Percentiles rank a stretch among this genome's conserved stretches.
These are phyloP conservation scores for Cryptococcus neoformans DNA, from an alignment of 1,284 basidiomycete species.

Conservation along the genomic window DNA sequence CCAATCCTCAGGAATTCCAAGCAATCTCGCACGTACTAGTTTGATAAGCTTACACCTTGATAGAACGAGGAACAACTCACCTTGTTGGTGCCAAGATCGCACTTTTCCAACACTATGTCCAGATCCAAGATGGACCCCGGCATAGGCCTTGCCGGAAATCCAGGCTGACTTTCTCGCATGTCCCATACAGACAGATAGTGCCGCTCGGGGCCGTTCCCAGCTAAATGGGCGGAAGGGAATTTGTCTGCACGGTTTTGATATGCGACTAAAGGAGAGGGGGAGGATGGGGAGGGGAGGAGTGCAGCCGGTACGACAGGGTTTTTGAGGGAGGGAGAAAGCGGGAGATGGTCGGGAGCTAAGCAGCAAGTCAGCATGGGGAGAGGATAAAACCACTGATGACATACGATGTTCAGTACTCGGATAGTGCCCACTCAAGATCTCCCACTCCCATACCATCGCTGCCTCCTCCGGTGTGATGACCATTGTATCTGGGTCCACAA, in stretches of 20 bases:
- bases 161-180: constrained; percentile 26
- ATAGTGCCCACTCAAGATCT: constrained; percentile 84
- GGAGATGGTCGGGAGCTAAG: constrained; percentile 65
- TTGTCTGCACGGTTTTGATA: constrained; percentile 30
- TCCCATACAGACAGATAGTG: constrained; percentile 70
- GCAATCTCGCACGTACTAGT: constrained; percentile 70
- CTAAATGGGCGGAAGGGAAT: constrained; percentile 33
- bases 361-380: not conserved
- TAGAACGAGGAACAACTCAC: constrained; percentile 50
- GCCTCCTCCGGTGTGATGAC: constrained; percentile 73
- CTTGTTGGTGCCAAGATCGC: constrained; percentile 77
- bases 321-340: constrained; percentile 56
- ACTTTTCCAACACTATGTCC: constrained; percentile 81
- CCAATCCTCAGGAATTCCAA: constrained; percentile 67
- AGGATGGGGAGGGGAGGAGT: constrained; percentile 50
- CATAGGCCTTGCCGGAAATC: constrained; percentile 70
- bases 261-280: constrained; percentile 30
- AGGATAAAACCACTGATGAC: constrained; percentile 39
- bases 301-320: constrained; percentile 64
- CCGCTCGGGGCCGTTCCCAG: constrained; percentile 69
- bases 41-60: constrained; percentile 2
- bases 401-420: constrained; percentile 70
- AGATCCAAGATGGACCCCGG: constrained; percentile 79
- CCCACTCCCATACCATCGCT: constrained; percentile 88
- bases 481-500: constrained; percentile 68